Base-by-base conservation (phyloP, 169 alveolate genomes). In the Cryptosporidium andersoni region DNA sequence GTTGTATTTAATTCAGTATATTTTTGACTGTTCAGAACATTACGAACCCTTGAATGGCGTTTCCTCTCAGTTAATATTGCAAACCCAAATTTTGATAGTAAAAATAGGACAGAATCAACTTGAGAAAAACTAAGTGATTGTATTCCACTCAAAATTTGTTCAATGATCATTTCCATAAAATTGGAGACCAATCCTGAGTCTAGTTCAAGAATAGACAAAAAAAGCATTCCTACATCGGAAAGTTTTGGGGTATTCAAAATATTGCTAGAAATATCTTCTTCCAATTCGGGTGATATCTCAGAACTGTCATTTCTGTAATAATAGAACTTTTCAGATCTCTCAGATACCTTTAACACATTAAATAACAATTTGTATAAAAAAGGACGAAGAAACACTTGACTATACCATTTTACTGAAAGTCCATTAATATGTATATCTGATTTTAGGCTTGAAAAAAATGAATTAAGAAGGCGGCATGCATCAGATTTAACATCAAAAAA, bases 131-230 rank as follows among this genome's bases (percentile, higher is more conserved):
- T 62, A 12, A 74, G 9, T 9, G 74, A 45, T 14, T 56, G 67
- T 12, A 62, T 62, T 43, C 60, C 85, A 6, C 14, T 58, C n/a
- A 64, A 40, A 2, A 53, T 25, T 6, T 62, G 55, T 74, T 74
- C 34, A 43, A 74, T 2, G 5, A 74, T 45, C 55, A 62, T 45
- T 4, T 74, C 85, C 85, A 74, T 74, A 42, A 74, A 74, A 2
- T 62, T 63, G 34, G 74, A 74, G 7, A 74, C 85, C 3, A 74
- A 43, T 12, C 60, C 68, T 12, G 85, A 68, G n/a, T 47, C 60
- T 12, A 74, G 62, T 7, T 74, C 85, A 12, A 74, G 12, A 56
- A 74, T 58, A 43, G 85, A 74, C 12, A 45, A 42, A 25, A 74
- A 74, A 3, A 74, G 40, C 4, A 64, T 39, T 5, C 60, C 85